Evolutionary conservation across 73 alveolate species (phyloP), one percentile per base, ranked within the genome.

Genomic region (Durusdinium trenchii): DNA sequence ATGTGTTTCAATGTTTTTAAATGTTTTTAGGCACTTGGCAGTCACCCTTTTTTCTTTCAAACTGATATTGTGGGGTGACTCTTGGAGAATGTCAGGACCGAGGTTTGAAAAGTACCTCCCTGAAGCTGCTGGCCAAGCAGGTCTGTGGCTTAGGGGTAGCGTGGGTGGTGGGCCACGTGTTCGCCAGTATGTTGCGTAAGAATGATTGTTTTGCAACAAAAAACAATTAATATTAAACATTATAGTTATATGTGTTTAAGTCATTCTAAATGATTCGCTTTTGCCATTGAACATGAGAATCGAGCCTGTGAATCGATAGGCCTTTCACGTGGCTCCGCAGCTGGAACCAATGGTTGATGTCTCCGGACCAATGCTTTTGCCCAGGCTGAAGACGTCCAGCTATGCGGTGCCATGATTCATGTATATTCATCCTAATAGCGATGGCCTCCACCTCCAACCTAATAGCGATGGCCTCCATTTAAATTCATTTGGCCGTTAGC

Each of bases 121-220:
- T 91, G 98, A 91, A 91, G 98, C 98, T 91, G n/a, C 6, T 52
- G 26, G 98, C 98, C 60, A 91, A 91, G 76, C 98, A 91, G 98
- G 98, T 75, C 51, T 14, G 40, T n/a, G n/a, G n/a, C n/a, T n/a
- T n/a, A n/a, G n/a, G n/a, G n/a, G n/a, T n/a, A n/a, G n/a, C n/a
- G n/a, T n/a, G n/a, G n/a, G n/a, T n/a, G n/a, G n/a, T n/a, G n/a
- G n/a, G n/a, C n/a, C n/a, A n/a, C n/a, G n/a, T n/a, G n/a, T n/a
- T n/a, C n/a, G n/a, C n/a, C n/a, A n/a, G n/a, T 0, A 1, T 69
- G 9, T n/a, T 69, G 43, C 83, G 32, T 1, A 23, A 69, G 47
- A 30, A 69, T 69, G 83, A 23, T 26, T 26, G 83, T 26, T 12
- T 3, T 69, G 43, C 38, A 3, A 14, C 82, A 7, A 60, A 23